Evolutionary conservation across 257 asterid genomes (phyloP).

Genomic region (Craterostigma plantagineum): DNA sequence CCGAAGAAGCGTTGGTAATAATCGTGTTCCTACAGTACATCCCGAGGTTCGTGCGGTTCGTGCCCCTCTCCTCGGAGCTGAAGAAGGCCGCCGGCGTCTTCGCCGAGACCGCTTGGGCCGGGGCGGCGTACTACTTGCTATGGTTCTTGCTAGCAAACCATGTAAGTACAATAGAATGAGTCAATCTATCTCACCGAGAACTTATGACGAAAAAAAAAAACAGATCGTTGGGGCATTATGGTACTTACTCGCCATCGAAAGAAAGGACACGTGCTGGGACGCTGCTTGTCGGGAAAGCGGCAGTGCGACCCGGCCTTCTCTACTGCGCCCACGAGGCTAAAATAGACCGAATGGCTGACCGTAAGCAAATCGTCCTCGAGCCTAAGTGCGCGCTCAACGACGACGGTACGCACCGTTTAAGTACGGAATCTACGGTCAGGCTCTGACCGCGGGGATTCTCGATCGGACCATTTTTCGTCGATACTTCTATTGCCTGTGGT

Average conservation of each 20-base stretch:
- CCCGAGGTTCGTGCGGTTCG: conserved; percentile 56
- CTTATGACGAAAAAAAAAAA: neutral
- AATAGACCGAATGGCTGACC: conserved; percentile 40
- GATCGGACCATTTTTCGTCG: conserved; percentile 39
- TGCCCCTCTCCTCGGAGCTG: conserved; percentile 76
- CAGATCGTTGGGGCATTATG: conserved; percentile 90
- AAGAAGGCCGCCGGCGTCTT: conserved; percentile 88
- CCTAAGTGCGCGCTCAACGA: conserved; percentile 33
- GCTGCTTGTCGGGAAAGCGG: conserved; percentile 35
- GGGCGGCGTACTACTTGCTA: conserved; percentile 81
- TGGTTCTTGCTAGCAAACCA: conserved; percentile 95
- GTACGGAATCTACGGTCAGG: conserved; percentile 68
- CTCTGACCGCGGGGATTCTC: conserved; percentile 49
- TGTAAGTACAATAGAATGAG: too few relatives aligned
- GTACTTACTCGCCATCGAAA: conserved; percentile 78
- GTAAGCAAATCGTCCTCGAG: conserved; percentile 27
- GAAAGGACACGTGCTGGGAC: conserved; percentile 79
- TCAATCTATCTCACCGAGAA: too few relatives aligned
- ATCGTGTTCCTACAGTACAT: conserved; percentile 66
- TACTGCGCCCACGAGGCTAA: conserved; percentile 47
- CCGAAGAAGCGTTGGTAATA: conserved; percentile 56
- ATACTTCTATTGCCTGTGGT: conserved; percentile 87
- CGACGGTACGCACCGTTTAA: conserved; percentile 23
- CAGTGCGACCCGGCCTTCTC: conserved; percentile 27
- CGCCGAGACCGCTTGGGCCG: conserved; percentile 99